Percentiles rank a stretch among this genome's conserved stretches.
These are phyloP conservation scores for Allomyces arbusculus DNA, from an alignment of 192 early-diverging fungal species.

Conservation along the genomic window DNA sequence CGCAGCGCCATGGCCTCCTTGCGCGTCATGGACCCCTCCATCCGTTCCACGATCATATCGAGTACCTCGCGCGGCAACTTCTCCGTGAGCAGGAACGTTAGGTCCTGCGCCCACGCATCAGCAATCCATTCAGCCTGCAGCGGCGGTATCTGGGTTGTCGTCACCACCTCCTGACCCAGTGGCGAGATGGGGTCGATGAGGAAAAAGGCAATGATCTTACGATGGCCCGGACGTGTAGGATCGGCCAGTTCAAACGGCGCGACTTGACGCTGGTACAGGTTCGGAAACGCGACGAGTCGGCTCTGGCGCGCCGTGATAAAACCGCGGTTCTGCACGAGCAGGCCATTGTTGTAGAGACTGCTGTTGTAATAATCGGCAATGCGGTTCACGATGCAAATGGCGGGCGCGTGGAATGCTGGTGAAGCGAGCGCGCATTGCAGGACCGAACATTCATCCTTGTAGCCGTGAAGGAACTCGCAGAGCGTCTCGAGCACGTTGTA, in stretches of 20 bases:
- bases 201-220: constrained; percentile 50
- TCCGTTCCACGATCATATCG: not conserved
- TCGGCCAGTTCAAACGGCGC: constrained; percentile 37
- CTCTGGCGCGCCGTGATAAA: constrained; percentile 22
- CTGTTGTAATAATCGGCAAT: too few species aligned
- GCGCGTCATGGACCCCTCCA: not conserved
- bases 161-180: constrained; percentile 7
- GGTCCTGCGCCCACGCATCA: not conserved
- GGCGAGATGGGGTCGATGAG: constrained; percentile 33
- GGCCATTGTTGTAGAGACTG: not conserved
- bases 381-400: too few species aligned
- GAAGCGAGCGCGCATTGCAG: too few species aligned
- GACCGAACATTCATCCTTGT: too few species aligned
- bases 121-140: constrained; percentile 31
- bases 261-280: constrained; percentile 46
- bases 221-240: constrained; percentile 33
- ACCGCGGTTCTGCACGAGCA: constrained; percentile 20
- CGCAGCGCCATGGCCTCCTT: not conserved
- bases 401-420: too few species aligned
- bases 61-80: not conserved
- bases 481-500: too few species aligned
- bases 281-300: constrained; percentile 49
- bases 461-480: too few species aligned
- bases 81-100: not conserved
- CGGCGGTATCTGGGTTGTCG: constrained; percentile 37